Evolutionary conservation across 2,329 filamentous ascomycete genomes (phyloP), one percentile per base, ranked within the genome.

Genomic region (Aspergillus arachidicola): DNA sequence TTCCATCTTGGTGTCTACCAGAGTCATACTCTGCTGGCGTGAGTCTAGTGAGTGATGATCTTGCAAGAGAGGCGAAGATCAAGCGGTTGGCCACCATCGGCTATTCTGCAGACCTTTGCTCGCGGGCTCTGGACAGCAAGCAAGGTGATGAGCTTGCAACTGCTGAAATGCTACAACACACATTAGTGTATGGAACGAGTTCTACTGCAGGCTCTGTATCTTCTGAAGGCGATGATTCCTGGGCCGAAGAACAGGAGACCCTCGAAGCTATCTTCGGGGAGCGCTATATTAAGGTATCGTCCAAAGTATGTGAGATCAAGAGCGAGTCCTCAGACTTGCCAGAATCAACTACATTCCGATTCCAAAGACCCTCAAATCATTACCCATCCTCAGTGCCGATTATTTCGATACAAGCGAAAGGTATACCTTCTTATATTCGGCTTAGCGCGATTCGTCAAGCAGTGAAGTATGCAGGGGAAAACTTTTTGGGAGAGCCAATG

Each of bases 11-110:
- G 93, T 92, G 92, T 70, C 81, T 99, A 48, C 95, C 95, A 0
- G 94, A 96, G 78, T 91, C 89, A 65, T 99, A 99, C 76, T 89
- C 91, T 12, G 94, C 94, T 32, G 95, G 95, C 26, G 89, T 98
- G 30, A 93, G 90, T 51, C 89, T 99, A 67, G 94, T 89, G 1
- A 91, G 91, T 57, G 91, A 89, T 7, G 91, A 97, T 74, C 77
- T 97, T 64, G 91, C 88, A 74, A 87, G 88, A 69, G 94, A 98
- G 75, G 90, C 88, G 4, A 90, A 91, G 61, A 87, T 97, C 69
- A 93, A 95, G 75, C 86, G 94, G 12, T 84, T 99, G 23, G 85
- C 92, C 7, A 85, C 91, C 71, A 89, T 91, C 28, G 95, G 95
- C 1, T 99, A 98, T 78, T 90, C 94, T 1, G 77, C 85, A 6